Conservation (phyloP, 2,329 filamentous ascomycete genomes). For the Cercospora zeina region DNA sequence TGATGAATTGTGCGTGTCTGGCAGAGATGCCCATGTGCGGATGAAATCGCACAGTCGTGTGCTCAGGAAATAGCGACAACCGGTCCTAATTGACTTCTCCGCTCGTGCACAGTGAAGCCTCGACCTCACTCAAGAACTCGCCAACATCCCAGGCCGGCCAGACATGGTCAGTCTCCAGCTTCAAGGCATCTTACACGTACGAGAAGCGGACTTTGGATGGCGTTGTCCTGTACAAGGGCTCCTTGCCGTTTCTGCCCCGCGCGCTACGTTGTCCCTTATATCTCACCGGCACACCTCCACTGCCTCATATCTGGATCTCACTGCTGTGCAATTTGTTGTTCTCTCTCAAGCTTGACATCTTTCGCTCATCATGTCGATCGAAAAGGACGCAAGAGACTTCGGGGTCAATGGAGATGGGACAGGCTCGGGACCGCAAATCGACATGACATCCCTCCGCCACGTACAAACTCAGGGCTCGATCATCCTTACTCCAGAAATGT, state of each 20-base stretch:
- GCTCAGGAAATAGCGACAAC: not conserved
- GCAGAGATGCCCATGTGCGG: not conserved
- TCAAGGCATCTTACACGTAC: not conserved
- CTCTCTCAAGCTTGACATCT: not conserved
- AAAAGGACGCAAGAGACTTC: not conserved
- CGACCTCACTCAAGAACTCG: not conserved
- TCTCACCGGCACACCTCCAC: not conserved
- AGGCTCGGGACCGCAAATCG: not conserved
- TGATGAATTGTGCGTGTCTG: not conserved
- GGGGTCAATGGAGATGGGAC: not conserved
- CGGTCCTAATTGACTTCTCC: not conserved
- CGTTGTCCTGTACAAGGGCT: not conserved
- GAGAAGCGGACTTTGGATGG: not conserved
- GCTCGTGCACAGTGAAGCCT: not conserved
- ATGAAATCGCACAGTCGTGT: not conserved
- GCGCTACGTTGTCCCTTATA: not conserved
- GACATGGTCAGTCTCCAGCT: not conserved
- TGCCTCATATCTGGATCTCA: too few species aligned
- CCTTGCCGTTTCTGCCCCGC: too few species aligned
- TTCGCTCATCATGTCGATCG: not conserved
- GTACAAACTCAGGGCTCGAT: slow-evolving; percentile 1
- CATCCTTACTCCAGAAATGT: slow-evolving; percentile 3
- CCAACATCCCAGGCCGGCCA: not conserved
- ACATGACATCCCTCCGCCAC: not conserved
- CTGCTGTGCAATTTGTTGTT: not conserved